These are phyloP conservation scores for Rhodotorula sp. DNA, from an alignment of 1,284 basidiomycete species.

Conservation along the genomic window DNA sequence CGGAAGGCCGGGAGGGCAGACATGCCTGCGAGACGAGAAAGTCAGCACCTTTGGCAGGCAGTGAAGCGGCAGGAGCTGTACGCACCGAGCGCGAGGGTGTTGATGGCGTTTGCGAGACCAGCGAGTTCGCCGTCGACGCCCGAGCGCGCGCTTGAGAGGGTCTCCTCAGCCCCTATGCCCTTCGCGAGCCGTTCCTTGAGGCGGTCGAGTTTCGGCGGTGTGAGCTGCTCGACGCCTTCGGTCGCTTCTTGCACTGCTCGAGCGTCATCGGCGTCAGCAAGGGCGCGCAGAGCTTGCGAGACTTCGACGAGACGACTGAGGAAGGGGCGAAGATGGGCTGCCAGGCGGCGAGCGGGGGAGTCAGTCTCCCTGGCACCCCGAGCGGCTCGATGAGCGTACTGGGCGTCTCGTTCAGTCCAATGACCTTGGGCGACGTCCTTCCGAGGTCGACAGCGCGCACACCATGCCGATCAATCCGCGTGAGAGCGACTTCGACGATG, in stretches of 20 bases:
- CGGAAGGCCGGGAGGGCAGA: constrained; percentile 66
- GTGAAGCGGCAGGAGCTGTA: background rate
- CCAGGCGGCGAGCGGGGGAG: constrained; percentile 44
- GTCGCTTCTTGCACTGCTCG: constrained; percentile 57
- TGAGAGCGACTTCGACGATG: constrained; percentile 64
- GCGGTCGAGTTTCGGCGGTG: constrained; percentile 61
- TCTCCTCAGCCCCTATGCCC: constrained; percentile 45
- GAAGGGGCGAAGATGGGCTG: constrained; percentile 61
- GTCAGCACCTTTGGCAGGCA: background rate
- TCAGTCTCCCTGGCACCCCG: background rate
- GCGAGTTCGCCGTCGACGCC: constrained; percentile 58
- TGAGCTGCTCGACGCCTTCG: constrained; percentile 50
- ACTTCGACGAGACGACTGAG: constrained; percentile 66
- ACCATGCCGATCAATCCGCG: constrained; percentile 55
- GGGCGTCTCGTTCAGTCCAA: constrained; percentile 49
- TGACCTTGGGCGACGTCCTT: constrained; percentile 56
- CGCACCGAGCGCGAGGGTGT: constrained; percentile 62
- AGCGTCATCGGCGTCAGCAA: constrained; percentile 61
- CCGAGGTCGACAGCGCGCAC: constrained; percentile 61
- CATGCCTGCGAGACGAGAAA: constrained; percentile 49
- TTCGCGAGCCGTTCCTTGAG: constrained; percentile 60
- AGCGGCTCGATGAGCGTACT: background rate
- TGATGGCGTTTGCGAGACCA: constrained; percentile 69
- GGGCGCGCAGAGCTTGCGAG: constrained; percentile 55
- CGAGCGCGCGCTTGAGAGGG: constrained; percentile 44